Conservation (phyloP, 768 basidiomycete genomes). For the Phaeolepiota aurea region DNA sequence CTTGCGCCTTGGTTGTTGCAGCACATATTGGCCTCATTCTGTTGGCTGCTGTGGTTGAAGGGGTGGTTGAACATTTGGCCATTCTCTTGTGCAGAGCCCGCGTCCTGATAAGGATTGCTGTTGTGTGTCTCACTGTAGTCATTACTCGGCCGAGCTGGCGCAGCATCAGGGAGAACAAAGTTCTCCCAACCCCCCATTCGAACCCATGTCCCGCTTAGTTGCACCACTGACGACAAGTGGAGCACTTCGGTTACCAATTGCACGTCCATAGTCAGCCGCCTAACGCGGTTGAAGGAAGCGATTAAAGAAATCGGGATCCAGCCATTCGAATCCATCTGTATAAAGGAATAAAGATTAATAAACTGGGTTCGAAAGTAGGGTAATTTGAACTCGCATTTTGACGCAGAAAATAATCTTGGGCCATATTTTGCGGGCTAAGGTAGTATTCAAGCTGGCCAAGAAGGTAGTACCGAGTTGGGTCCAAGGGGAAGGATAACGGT, state of each 20-base stretch:
- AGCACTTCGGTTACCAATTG: slow-evolving; percentile 67
- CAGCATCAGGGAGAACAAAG: slow-evolving; percentile 59
- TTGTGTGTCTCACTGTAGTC: slow-evolving; percentile 4
- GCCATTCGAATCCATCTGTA: slow-evolving; percentile 82
- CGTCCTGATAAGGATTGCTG: background rate
- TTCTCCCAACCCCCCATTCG: slow-evolving; percentile 61
- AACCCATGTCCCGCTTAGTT: slow-evolving; percentile 62
- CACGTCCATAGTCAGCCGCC: slow-evolving; percentile 48
- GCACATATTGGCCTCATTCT: background rate
- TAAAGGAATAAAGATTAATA: slow-evolving; percentile 2
- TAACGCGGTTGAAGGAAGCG: slow-evolving; percentile 83
- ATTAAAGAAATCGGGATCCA: slow-evolving; percentile 81
- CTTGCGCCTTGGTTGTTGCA: background rate
- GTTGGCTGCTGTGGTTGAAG: background rate
- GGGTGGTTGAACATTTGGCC: background rate
- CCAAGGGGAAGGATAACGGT: slow-evolving; percentile 45
- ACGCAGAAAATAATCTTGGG: slow-evolving; percentile 77
- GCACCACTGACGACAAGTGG: slow-evolving; percentile 53
- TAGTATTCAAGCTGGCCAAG: slow-evolving; percentile 90
- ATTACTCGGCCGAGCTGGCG: slow-evolving; percentile 33
- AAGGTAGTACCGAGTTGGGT: slow-evolving; percentile 58
- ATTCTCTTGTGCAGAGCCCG: background rate
- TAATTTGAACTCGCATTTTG: slow-evolving; percentile 48
- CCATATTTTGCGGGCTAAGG: slow-evolving; percentile 83
- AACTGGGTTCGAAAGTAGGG: slow-evolving; percentile 5